Conservation (phyloP, 1,284 basidiomycete species). For the Retiboletus flavoniger region DNA sequence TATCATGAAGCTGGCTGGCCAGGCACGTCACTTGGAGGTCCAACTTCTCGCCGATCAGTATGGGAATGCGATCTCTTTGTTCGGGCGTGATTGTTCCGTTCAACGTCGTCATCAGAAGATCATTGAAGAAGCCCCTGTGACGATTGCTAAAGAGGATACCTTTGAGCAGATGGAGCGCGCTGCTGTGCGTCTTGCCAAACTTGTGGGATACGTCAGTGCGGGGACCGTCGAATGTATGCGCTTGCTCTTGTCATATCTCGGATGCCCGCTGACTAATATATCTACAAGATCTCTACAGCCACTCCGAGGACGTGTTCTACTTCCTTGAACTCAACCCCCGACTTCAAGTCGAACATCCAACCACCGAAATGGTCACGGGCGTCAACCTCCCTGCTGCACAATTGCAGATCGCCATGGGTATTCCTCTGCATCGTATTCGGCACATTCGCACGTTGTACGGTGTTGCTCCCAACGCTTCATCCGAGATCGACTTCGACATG, state of each 20-base stretch:
- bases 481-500: constrained; percentile 97
- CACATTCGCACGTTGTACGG: constrained; percentile 98
- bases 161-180: constrained; percentile 99
- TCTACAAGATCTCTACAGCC: constrained; percentile 87
- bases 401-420: constrained; percentile 97
- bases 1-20: constrained; percentile 99
- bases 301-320: constrained; percentile 90
- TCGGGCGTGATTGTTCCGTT: constrained; percentile 99
- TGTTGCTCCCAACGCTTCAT: constrained; percentile 81
- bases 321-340: constrained; percentile 99
- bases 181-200: constrained; percentile 94
- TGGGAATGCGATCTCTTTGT: constrained; percentile 98
- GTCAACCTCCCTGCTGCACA: constrained; percentile 98
- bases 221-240: constrained; percentile 94
- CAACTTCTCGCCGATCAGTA: constrained; percentile 99
- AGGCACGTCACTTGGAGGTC: constrained; percentile 97
- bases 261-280: constrained; percentile 8
- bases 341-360: constrained; percentile 99
- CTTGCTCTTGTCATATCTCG: not conserved
- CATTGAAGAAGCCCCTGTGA: constrained; percentile 99
- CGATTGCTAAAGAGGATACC: constrained; percentile 87
- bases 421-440: constrained; percentile 92
- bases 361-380: constrained; percentile 99
- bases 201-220: constrained; percentile 98
- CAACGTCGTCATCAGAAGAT: constrained; percentile 99